Evolutionary conservation across 768 basidiomycete species (phyloP).

Genomic region (Pulveroboletus sp.): DNA sequence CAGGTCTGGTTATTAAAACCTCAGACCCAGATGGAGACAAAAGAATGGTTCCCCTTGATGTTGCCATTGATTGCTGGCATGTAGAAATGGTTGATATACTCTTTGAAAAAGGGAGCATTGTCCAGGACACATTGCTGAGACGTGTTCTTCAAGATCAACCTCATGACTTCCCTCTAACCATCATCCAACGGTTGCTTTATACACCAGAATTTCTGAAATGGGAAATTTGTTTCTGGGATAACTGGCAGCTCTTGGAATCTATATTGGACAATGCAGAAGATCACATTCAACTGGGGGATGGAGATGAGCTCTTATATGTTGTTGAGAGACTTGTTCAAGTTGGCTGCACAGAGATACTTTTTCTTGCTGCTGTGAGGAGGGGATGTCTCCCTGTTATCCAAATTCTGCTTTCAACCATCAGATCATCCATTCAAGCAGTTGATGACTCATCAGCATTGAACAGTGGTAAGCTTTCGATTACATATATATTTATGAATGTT

Average conservation of each 20-base stretch:
- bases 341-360: constrained; percentile 1
- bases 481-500: too few species aligned
- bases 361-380: constrained; percentile 5
- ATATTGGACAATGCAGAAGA: constrained; percentile 1
- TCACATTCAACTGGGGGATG: background rate
- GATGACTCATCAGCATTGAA: background rate
- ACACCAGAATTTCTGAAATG: background rate
- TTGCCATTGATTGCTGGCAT: constrained; percentile 1
- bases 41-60: background rate
- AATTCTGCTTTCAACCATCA: background rate
- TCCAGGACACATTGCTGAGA: background rate
- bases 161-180: background rate
- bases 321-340: background rate
- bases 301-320: background rate
- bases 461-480: background rate
- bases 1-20: background rate
- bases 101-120: background rate
- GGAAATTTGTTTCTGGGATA: background rate
- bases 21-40: background rate
- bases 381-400: background rate
- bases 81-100: background rate
- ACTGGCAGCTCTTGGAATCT: background rate
- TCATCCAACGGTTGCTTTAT: background rate
- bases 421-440: background rate
- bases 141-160: background rate